These are phyloP conservation scores for Plenodomus lindquistii DNA, from an alignment of 2,329 filamentous ascomycete genomes.

Conservation along the genomic window DNA sequence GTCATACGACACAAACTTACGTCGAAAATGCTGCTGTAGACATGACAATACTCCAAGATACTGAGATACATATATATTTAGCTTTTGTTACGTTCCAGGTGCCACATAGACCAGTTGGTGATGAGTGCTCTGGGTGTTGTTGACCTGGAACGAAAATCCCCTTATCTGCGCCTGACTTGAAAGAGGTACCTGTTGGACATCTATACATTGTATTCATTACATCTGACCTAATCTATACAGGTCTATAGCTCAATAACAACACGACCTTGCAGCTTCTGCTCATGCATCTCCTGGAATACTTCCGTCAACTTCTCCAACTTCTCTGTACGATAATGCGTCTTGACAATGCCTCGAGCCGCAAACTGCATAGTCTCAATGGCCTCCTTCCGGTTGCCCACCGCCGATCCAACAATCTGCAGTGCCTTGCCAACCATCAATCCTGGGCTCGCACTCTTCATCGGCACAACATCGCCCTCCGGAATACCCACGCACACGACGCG, in stretches of 20 bases:
- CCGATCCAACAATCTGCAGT: slow-evolving; percentile 50
- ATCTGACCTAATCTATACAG: neutral
- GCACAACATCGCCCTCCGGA: slow-evolving; percentile 52
- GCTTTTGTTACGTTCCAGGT: no score
- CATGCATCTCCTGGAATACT: slow-evolving; percentile 53
- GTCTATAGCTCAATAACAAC: slow-evolving; percentile 51
- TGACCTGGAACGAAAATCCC: no score
- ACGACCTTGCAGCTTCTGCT: slow-evolving; percentile 50
- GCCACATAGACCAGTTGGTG: no score
- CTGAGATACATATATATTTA: no score
- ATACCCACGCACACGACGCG: slow-evolving; percentile 53
- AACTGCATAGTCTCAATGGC: slow-evolving; percentile 56
- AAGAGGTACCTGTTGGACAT: no score
- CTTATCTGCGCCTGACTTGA: no score
- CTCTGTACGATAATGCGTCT: slow-evolving; percentile 52
- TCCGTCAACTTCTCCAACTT: slow-evolving; percentile 54
- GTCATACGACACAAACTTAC: no score
- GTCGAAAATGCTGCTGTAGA: no score
- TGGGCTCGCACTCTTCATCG: slow-evolving; percentile 49
- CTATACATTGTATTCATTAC: no score
- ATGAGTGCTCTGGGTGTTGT: no score
- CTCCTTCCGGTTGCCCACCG: slow-evolving; percentile 53
- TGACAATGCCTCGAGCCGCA: slow-evolving; percentile 48
- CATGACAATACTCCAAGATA: no score
- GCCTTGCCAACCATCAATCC: slow-evolving; percentile 49